Evolutionary conservation across 2,329 filamentous ascomycete genomes (phyloP).

Genomic region (Neofusicoccum ribis): DNA sequence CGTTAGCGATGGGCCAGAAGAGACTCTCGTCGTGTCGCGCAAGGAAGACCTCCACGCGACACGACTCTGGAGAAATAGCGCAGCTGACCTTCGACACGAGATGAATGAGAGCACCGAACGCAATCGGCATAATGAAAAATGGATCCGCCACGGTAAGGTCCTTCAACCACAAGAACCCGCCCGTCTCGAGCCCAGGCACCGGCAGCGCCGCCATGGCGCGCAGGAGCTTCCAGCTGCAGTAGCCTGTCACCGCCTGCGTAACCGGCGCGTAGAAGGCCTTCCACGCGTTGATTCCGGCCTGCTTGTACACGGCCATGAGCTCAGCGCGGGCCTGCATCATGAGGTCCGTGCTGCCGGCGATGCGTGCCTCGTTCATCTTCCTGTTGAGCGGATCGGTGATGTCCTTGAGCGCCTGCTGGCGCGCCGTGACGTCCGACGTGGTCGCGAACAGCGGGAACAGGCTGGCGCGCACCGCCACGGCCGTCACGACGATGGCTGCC

Average conservation of each 20-base stretch:
- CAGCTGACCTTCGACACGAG: constrained; percentile 58
- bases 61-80: not conserved
- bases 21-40: too few relatives aligned
- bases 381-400: constrained; percentile 57
- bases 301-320: constrained; percentile 53
- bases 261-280: constrained; percentile 56
- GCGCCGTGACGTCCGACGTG: constrained; percentile 63
- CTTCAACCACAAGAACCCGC: constrained; percentile 73
- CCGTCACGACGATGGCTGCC: constrained; percentile 67
- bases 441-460: constrained; percentile 67
- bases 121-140: constrained; percentile 69
- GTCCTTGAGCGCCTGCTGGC: constrained; percentile 62
- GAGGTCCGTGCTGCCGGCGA: constrained; percentile 46
- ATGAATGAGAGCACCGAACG: constrained; percentile 59
- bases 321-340: constrained; percentile 44
- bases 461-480: constrained; percentile 62
- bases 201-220: constrained; percentile 74
- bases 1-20: not conserved
- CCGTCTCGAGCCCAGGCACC: constrained; percentile 73
- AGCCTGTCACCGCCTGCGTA: constrained; percentile 69
- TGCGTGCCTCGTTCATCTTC: constrained; percentile 51
- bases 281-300: constrained; percentile 56
- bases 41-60: not conserved
- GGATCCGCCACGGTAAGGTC: constrained; percentile 79
- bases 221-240: constrained; percentile 77